phyloP scores from a whole-genome alignment of 371 early-diverging fungal genomes.

The Coemansia sp. region DNA sequence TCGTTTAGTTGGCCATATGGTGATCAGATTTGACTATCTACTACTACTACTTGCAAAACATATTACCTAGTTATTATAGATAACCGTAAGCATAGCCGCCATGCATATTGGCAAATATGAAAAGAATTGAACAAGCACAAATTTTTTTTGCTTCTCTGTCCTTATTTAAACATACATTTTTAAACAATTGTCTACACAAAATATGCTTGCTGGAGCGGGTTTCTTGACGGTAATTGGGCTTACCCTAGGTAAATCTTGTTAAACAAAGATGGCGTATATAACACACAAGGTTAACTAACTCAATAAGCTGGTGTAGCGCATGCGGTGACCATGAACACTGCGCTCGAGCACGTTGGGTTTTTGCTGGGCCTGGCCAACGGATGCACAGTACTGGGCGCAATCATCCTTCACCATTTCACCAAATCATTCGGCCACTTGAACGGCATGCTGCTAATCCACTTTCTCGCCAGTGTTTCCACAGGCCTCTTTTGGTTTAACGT shows the following conservation, averaged over 20 bases:
- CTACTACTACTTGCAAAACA: background rate
- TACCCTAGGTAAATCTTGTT: constrained; percentile 18
- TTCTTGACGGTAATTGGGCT: constrained; percentile 33
- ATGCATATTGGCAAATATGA: background rate
- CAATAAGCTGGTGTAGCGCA: constrained; percentile 25
- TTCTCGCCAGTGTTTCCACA: constrained; percentile 21
- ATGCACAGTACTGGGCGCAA: constrained; percentile 42
- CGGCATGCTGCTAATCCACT: constrained; percentile 44
- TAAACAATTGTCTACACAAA: background rate
- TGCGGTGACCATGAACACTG: constrained; percentile 33
- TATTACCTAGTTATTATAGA: background rate
- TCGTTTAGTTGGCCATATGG: too few species aligned
- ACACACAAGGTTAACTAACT: background rate
- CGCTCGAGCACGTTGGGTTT: constrained; percentile 46
- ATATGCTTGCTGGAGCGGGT: constrained; percentile 34
- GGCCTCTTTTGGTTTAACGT: constrained; percentile 27
- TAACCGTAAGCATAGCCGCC: background rate
- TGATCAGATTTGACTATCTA: too few species aligned
- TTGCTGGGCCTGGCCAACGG: constrained; percentile 43
- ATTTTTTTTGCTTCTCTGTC: background rate
- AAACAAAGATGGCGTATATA: background rate
- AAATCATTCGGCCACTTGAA: constrained; percentile 43
- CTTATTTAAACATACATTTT: background rate
- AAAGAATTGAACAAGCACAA: background rate
- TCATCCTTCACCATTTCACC: constrained; percentile 45